Percentiles rank a stretch among this genome's conserved stretches.
Evolutionary conservation across 768 basidiomycete genomes (phyloP).

Genomic region (Leccinum imitatum): DNA sequence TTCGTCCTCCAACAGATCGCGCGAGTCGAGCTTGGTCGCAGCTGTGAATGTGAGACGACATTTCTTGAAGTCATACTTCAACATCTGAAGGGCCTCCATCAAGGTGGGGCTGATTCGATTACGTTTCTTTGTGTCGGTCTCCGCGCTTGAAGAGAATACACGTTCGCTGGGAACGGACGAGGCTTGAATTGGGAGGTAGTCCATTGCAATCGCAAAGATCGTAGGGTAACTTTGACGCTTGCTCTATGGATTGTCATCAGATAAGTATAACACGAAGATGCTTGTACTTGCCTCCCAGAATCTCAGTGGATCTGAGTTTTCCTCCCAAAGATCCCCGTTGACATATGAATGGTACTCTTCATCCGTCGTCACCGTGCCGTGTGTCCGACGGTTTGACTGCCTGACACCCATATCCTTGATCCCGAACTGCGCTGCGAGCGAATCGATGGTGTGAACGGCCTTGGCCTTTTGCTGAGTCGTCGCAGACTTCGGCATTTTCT

Average conservation of each 20-base stretch:
- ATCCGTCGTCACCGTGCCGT: no score
- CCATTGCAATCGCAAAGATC: neutral
- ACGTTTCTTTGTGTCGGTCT: no score
- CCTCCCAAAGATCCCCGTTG: neutral
- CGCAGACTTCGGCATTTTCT: no score
- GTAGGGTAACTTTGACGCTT: neutral
- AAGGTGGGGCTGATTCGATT: no score
- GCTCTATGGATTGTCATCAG: neutral
- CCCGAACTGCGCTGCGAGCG: no score
- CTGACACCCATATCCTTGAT: no score
- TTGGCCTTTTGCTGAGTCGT: no score
- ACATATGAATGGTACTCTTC: neutral
- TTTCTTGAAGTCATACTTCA: neutral
- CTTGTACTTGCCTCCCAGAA: neutral
- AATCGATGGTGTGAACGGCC: no score
- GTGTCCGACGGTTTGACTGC: no score
- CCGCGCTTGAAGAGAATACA: no score
- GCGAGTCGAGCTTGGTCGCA: neutral
- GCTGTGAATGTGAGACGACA: neutral
- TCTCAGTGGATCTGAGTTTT: neutral
- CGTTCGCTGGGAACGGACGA: neutral
- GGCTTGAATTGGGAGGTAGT: neutral
- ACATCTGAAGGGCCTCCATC: no score
- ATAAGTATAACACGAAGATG: no score
- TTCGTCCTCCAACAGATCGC: neutral